Base-by-base conservation (phyloP, 2,329 filamentous ascomycete species). In the Phyllosticta citriasiana region DNA sequence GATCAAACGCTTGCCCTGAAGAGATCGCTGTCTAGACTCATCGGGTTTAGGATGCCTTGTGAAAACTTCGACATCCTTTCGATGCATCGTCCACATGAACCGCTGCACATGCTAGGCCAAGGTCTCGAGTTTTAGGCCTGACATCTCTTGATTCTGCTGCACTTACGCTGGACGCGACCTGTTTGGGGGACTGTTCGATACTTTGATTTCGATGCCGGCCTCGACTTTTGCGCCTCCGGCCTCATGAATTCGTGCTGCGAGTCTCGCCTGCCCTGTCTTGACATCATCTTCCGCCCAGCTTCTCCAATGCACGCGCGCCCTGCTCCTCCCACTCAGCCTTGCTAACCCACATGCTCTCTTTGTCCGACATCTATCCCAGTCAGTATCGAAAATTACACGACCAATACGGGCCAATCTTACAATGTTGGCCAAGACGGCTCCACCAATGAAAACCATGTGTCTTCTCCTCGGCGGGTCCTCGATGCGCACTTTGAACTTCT, bases 401-500 rank as follows among this genome's bases (percentile, higher is more conserved):
- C 7, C 7, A 40, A 14, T 40, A 40, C 33, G 33, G 33, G 10
- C 14, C 47, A 53, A 14, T 74, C 80, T 73, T 77, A 84, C 82
- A 76, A 99, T 95, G 74, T 97, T 97, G 68, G 94, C 94, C 70
- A 99, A 80, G 65, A 99, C 94, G 26, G 94, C 94, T 68, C 94
- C 94, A 62, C 94, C 94, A 61, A 99, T 78, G 82, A 99, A 97
- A n/a, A 99, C 94, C 92, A 99, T 97, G 80, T 99, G 94, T 76
- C 93, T 84, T 79, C 94, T 85, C 77, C 94, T 84, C 35, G 94
- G 94, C 57, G 94, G 94, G 75, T 99, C 94, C 76, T 99, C 94
- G 80, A 99, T 97, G 75, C 94, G 86, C 67, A 99, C 93, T 84
- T 97, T 99, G 84, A 99, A 99, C 86, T 97, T 99, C 86, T 86